Evolutionary conservation across 2,329 filamentous ascomycete species (phyloP), one percentile per base, ranked within the genome.

Genomic region (Botryotinia calthae): DNA sequence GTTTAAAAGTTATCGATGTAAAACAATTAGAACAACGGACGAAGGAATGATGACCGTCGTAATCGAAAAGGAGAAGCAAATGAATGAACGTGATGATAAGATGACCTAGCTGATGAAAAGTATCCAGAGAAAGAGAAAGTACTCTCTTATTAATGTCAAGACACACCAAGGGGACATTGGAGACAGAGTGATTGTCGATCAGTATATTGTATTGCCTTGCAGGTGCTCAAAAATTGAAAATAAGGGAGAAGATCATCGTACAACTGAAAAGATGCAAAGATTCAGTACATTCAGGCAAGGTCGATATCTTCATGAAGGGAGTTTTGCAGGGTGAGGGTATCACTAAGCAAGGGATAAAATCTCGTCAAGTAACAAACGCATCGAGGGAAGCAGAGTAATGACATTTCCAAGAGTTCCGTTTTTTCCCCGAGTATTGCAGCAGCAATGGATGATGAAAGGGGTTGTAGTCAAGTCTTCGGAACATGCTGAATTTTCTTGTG

Each of bases 141-240:
- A 20, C 34, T 10, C 54, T 51, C 65, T 56, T 67, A 56, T 67
- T 44, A 67, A 40, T 56, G 18, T 20, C 18, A 16, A 1, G 22
- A 18, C n/a, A 42, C 3, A 67, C 4, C 25, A 56, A 67, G 48
- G 48, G 37, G 37, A 31, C 9, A 10, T 31, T 10, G 37, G 37
- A 31, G 31, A 28, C 4, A 31, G 8, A 20, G 40, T 34, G 28
- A 22, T 42, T 28, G 14, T 48, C 25, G 16, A n/a, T 54, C 59
- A 46, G 72, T 75, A 67, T 74, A 74, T 73, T 67, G 59, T 25
- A 40, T 44, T 46, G 68, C 73, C 72, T 74, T 74, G 72, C 73
- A 74, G 73, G 44, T 71, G 44, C 25, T 48, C 20, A 2, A 37
- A 46, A n/a, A 61, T 34, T 34, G 67, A 44, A 48, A 25, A 42